Evolutionary conservation across 306 rosid species (phyloP), one percentile per base, ranked within the genome.

Genomic region (Casuarina glauca): DNA sequence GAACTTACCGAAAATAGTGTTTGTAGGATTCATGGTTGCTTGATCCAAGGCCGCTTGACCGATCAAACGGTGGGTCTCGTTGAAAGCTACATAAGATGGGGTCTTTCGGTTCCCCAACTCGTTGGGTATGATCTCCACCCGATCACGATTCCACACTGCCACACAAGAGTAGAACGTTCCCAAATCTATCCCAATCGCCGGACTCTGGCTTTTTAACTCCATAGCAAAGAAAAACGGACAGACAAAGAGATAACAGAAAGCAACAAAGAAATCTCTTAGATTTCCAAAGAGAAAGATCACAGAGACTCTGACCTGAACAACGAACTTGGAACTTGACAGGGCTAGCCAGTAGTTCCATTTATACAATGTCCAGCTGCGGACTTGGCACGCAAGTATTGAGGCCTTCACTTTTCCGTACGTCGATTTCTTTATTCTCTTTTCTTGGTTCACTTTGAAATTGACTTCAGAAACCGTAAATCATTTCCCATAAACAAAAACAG

Each of bases 1-100:
- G 8, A 12, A 48, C 82, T 61, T 58, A 84, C 88, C 87, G 8
- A 84, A 87, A 77, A 87, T 84, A 8, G 88, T 82, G 80, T 87
- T 80, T 35, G 64, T 78, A 3, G 87, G 88, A 74, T 87, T 87
- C 90, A 78, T 82, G 1, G 88, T 85, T 13, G 78, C 85, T 53
- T 87, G 85, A 8, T 82, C 85, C 82, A 80, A 82, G 2, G 90
- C 88, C 0, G 87, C 84, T 74, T 82, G 76, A 2, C 86, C 86
- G 54, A 86, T 86, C 83, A 86, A 78, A 1, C 87, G 82, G 42
- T 84, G 85, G 1, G 88, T 80, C 20, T 84, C 91, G 0, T 88
- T 87, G 82, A 87, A 85, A 15, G 88, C 87, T 5, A 87, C 88
- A 9, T 75, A 87, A 45, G 91, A 87, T 4, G 91, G 91, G 5